Conservation (phyloP, 352 stramenopile species). For the Thalassiosira livingstoniorum region DNA sequence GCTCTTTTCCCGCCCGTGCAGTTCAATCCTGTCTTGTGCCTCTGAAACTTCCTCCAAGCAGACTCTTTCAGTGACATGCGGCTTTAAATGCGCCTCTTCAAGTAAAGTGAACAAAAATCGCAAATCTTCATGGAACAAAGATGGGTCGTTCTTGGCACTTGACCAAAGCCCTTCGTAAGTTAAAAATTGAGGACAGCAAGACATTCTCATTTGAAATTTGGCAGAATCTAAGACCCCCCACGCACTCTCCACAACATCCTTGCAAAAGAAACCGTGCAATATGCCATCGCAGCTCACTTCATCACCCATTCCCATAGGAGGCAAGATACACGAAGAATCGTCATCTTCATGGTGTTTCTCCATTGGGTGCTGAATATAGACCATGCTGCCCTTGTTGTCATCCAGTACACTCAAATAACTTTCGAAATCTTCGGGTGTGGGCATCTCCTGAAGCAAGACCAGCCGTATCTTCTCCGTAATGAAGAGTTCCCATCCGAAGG, state of each 20-base stretch:
- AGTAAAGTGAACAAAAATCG: constrained; percentile 58
- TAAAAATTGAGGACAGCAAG: constrained; percentile 47
- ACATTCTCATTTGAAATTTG: constrained; percentile 44
- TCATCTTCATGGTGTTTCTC: constrained; percentile 16
- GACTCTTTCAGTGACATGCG: constrained; percentile 43
- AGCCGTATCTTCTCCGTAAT: constrained; percentile 44
- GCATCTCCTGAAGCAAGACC: constrained; percentile 54
- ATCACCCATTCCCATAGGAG: no score
- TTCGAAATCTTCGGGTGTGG: constrained; percentile 53
- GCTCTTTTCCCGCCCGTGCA: constrained; percentile 48
- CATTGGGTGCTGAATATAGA: constrained; percentile 31
- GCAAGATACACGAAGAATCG: constrained; percentile 19
- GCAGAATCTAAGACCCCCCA: constrained; percentile 25
- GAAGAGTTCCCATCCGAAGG: constrained; percentile 58
- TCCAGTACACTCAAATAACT: constrained; percentile 43
- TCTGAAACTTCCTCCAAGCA: constrained; percentile 50
- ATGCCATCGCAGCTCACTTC: constrained; percentile 26
- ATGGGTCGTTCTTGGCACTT: constrained; percentile 44
- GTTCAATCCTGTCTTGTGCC: constrained; percentile 54
- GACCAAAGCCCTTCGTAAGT: constrained; percentile 55
- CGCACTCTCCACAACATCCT: constrained; percentile 45
- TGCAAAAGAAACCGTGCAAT: constrained; percentile 3
- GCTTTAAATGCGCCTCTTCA: constrained; percentile 34
- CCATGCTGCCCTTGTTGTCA: constrained; percentile 30
- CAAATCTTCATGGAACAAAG: constrained; percentile 57